Evolutionary conservation across 192 early-diverging fungal species (phyloP).

Genomic region (Piromyces finnis): DNA sequence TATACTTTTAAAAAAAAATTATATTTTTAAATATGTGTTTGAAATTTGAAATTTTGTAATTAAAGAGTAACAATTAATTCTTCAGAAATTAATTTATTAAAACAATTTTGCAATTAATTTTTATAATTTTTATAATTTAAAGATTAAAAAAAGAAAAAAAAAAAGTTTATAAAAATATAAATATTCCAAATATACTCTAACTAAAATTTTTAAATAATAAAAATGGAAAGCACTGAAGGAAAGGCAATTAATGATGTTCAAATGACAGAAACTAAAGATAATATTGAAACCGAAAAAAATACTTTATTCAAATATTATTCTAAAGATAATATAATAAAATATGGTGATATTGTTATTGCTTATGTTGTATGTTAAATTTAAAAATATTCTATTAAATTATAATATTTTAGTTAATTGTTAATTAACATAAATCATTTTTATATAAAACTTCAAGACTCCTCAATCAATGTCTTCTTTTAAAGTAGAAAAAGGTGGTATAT

Average conservation of each 20-base stretch:
- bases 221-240: too few relatives aligned
- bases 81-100: too few relatives aligned
- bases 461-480: slow-evolving; percentile 46
- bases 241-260: not conserved
- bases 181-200: too few relatives aligned
- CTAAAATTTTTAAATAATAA: too few relatives aligned
- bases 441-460: slow-evolving; percentile 19
- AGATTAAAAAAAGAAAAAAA: too few relatives aligned
- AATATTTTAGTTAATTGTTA: not conserved
- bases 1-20: too few relatives aligned
- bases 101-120: too few relatives aligned
- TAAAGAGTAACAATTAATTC: too few relatives aligned
- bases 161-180: too few relatives aligned
- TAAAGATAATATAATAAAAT: slow-evolving; percentile 25
- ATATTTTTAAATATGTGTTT: too few relatives aligned
- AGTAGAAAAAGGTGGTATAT: slow-evolving; percentile 34
- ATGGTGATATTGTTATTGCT: slow-evolving; percentile 59
- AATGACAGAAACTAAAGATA: not conserved
- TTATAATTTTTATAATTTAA: too few relatives aligned
- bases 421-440: not conserved
- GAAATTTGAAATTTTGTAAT: too few relatives aligned
- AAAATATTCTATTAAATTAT: not conserved
- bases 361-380: slow-evolving; percentile 34
- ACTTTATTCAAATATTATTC: not conserved
- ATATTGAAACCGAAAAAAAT: not conserved